Conservation (phyloP, 805 yeast species). For the Nakazawaea laoshanensis region DNA sequence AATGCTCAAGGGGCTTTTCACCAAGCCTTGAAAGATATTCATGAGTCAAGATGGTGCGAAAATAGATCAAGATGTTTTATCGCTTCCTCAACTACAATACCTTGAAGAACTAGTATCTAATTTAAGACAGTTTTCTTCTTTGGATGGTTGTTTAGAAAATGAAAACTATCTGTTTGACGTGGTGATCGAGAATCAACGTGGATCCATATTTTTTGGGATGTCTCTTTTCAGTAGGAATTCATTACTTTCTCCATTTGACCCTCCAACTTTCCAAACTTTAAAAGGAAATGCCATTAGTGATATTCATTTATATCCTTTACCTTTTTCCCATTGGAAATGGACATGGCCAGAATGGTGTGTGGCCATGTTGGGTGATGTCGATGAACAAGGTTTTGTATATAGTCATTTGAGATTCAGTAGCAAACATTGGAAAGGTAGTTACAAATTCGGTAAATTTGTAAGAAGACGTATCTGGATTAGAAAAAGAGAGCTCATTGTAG, state of each 20-base stretch:
- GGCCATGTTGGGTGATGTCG: constrained; percentile 45
- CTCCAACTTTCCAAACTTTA: constrained; percentile 37
- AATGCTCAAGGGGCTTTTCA: too few relatives aligned
- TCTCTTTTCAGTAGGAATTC: constrained; percentile 39
- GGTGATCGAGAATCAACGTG: constrained; percentile 47
- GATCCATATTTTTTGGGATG: constrained; percentile 41
- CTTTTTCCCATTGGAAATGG: constrained; percentile 46
- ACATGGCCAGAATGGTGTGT: constrained; percentile 48
- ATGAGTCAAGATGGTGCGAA: too few relatives aligned
- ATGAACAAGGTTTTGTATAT: constrained; percentile 52
- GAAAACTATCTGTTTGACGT: constrained; percentile 27
- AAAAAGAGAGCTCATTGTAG: constrained; percentile 22
- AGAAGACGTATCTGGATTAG: constrained; percentile 45
- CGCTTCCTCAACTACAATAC: too few relatives aligned
- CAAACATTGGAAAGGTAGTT: constrained; percentile 41
- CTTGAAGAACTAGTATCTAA: too few relatives aligned
- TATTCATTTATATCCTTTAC: constrained; percentile 30
- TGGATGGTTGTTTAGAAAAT: too few relatives aligned
- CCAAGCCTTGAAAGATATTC: too few relatives aligned
- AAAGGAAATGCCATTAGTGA: constrained; percentile 27
- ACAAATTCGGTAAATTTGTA: constrained; percentile 39
- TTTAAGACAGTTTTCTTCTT: too few relatives aligned
- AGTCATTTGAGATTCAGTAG: constrained; percentile 31
- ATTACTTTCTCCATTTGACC: constrained; percentile 40
- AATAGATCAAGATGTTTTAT: too few relatives aligned